phyloP scores from a whole-genome alignment of 2,329 filamentous ascomycete species.

The Phoma sp. region DNA sequence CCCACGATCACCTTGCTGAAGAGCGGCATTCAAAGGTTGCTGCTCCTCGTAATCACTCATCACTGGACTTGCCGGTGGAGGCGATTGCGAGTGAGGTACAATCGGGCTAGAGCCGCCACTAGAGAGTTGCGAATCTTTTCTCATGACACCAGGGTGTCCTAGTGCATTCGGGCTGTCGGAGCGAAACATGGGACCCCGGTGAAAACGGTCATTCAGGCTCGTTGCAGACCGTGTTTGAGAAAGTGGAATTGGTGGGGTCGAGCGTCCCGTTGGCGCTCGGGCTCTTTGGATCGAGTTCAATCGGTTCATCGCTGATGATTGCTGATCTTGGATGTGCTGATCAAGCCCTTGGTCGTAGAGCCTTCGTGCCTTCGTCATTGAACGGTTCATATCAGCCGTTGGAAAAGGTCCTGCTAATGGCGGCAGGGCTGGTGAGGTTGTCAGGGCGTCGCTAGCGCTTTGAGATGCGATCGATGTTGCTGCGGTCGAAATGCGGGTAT shows the following conservation, averaged over 20 bases:
- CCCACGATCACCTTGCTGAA: slow-evolving; percentile 78
- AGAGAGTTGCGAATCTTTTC: slow-evolving; percentile 37
- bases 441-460: slow-evolving; percentile 46
- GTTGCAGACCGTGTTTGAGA: slow-evolving; percentile 54
- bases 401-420: slow-evolving; percentile 35
- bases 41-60: slow-evolving; percentile 76
- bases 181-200: slow-evolving; percentile 50
- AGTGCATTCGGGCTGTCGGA: slow-evolving; percentile 57
- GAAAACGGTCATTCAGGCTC: slow-evolving; percentile 57
- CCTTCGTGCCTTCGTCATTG: slow-evolving; percentile 73
- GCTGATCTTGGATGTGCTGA: slow-evolving; percentile 81
- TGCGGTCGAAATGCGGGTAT: slow-evolving; percentile 78
- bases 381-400: slow-evolving; percentile 63
- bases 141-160: slow-evolving; percentile 46
- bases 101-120: slow-evolving; percentile 52
- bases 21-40: slow-evolving; percentile 64
- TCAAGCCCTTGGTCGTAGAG: slow-evolving; percentile 85
- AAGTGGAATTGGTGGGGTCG: slow-evolving; percentile 58
- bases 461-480: slow-evolving; percentile 90
- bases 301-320: slow-evolving; percentile 76
- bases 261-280: slow-evolving; percentile 54
- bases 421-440: slow-evolving; percentile 39
- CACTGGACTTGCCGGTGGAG: slow-evolving; percentile 70
- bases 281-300: slow-evolving; percentile 80
- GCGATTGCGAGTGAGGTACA: slow-evolving; percentile 52